A percentile compares a stretch with the other conserved stretches of the same genome.
Evolutionary conservation across 352 stramenopile genomes (phyloP).

Genomic region (Phytophthora syringae): DNA sequence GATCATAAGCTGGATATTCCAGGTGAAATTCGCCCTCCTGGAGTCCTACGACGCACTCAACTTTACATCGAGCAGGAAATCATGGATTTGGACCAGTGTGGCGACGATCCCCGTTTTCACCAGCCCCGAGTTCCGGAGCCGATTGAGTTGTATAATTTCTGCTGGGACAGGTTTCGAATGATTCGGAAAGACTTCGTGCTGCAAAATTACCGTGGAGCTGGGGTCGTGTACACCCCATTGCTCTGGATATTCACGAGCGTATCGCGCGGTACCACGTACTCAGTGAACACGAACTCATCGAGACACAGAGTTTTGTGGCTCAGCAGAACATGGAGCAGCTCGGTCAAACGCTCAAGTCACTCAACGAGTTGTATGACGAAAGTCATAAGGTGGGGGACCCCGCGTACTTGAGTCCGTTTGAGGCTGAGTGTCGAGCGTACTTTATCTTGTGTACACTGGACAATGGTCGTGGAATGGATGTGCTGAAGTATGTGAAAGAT

Average conservation of each 20-base stretch:
- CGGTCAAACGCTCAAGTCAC: constrained; percentile 85
- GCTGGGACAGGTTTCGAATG: constrained; percentile 96
- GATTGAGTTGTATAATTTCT: constrained; percentile 97
- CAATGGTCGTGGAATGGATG: constrained; percentile 82
- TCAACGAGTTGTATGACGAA: constrained; percentile 91
- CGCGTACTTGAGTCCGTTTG: constrained; percentile 77
- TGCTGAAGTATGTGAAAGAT: constrained; percentile 89
- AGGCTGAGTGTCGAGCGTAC: constrained; percentile 85
- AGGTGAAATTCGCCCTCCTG: constrained; percentile 77
- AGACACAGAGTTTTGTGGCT: constrained; percentile 81
- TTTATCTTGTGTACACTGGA: constrained; percentile 89
- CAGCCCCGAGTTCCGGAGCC: constrained; percentile 70
- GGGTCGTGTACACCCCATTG: constrained; percentile 93
- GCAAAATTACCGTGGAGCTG: constrained; percentile 95
- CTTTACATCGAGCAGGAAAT: constrained; percentile 88
- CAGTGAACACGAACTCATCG: constrained; percentile 94
- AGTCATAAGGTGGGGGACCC: constrained; percentile 69
- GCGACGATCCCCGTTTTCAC: constrained; percentile 74
- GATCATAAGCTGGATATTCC: constrained; percentile 89
- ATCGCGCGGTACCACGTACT: constrained; percentile 96
- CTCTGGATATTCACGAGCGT: constrained; percentile 93
- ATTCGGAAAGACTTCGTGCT: constrained; percentile 97
- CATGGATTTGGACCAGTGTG: constrained; percentile 79
- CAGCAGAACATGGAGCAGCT: constrained; percentile 93
- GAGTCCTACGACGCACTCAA: constrained; percentile 79